Base-by-base conservation (phyloP, 2,329 filamentous ascomycete species). In the Colletotrichum falcatum region DNA sequence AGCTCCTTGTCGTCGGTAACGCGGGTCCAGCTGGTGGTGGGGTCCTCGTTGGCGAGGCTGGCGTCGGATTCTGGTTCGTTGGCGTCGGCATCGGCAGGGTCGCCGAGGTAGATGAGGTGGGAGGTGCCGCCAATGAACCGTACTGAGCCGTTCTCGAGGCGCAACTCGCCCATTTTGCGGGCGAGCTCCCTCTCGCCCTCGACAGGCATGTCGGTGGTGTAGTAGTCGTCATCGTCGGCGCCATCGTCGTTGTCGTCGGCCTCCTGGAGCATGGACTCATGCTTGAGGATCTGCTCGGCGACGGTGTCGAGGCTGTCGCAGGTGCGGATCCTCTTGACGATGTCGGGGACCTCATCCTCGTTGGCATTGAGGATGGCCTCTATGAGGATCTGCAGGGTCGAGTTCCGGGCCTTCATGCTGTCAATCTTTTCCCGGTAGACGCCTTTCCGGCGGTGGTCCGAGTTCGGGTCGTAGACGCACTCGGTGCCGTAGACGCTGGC, bases 391-490 rank as follows among this genome's bases (percentile, higher is more conserved):
- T 98, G 94, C 65, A 98, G 84, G 1, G 95, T 98, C 44, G 94
- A 93, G 77, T 91, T 94, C 73, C 90, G 90, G 28, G 94, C 95
- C 82, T 97, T 97, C 79, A 95, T 87, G 77, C 89, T 94, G 80
- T 97, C 95, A 30, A 92, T 90, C 80, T 97, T 96, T 81, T 97
- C 94, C 77, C 95, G 95, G 81, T 98, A 98, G 59, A 98, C 96
- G 71, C 96, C 96, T 80, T 98, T 98, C 61, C 96, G 91, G 60
- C 96, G 92, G 80, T 98, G 95, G 80, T 99, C 96, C 69, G 95
- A 97, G 78, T 95, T 97, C 4, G 95, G 95, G 78, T 98, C 95
- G 85, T 98, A 98, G 74, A 98, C 87, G 80, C 96, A 98, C 82
- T 93, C 90, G 71, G 93, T 96, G 72, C 90, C 89, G 79, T 99